phyloP scores from a whole-genome alignment of 2,329 filamentous ascomycete species.

The Gremmenia infestans region DNA sequence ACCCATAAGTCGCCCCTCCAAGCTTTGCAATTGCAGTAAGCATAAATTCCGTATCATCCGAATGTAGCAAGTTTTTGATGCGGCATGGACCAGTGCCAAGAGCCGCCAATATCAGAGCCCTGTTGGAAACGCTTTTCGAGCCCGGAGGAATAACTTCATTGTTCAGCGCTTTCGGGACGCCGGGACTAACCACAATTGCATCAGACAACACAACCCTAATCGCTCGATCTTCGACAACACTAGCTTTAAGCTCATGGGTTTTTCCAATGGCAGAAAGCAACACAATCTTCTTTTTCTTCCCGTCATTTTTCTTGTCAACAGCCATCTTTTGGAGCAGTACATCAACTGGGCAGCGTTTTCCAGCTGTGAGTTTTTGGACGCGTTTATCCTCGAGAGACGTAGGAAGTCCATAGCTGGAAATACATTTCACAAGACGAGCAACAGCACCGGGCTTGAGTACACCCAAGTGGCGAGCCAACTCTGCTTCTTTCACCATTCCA shows the following conservation, averaged over 20 bases:
- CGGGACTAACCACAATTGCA: slow-evolving; percentile 67
- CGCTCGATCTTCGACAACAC: slow-evolving; percentile 77
- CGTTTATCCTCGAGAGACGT: slow-evolving; percentile 79
- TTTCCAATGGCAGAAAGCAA: slow-evolving; percentile 85
- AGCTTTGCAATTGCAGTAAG: slow-evolving; percentile 82
- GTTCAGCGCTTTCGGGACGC: slow-evolving; percentile 59
- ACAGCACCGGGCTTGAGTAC: slow-evolving; percentile 82
- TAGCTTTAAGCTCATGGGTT: slow-evolving; percentile 82
- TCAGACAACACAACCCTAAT: slow-evolving; percentile 81
- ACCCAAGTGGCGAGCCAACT: slow-evolving; percentile 84
- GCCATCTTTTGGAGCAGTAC: slow-evolving; percentile 88
- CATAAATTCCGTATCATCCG: slow-evolving; percentile 97
- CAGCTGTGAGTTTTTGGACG: slow-evolving; percentile 75
- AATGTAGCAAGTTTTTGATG: slow-evolving; percentile 89
- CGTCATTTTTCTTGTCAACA: slow-evolving; percentile 98
- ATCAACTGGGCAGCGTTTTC: slow-evolving; percentile 83
- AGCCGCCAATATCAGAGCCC: slow-evolving; percentile 88
- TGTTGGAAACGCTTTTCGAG: slow-evolving; percentile 96
- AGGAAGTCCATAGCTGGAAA: slow-evolving; percentile 87
- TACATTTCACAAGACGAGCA: slow-evolving; percentile 84
- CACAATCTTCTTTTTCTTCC: slow-evolving; percentile 91
- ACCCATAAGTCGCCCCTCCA: slow-evolving; percentile 81
- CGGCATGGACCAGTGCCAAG: slow-evolving; percentile 81
- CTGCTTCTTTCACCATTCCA: slow-evolving; percentile 97
- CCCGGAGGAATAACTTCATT: slow-evolving; percentile 84